Evolutionary conservation across 2,329 filamentous ascomycete species (phyloP).

Genomic region (Cytospora piceae): DNA sequence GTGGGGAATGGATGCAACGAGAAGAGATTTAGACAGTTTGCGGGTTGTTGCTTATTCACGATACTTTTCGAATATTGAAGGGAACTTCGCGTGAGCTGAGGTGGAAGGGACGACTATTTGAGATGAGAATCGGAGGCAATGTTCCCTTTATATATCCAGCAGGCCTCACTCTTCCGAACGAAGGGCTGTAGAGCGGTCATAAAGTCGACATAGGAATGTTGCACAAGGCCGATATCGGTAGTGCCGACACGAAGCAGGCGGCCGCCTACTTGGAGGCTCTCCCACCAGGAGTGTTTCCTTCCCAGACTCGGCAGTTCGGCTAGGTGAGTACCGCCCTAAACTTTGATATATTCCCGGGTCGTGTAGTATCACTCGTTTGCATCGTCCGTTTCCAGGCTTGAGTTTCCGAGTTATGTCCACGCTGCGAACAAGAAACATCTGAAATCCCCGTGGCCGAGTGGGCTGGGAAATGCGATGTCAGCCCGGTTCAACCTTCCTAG

Average conservation of each 20-base stretch:
- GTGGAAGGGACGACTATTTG: not conserved
- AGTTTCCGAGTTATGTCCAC: too few species aligned
- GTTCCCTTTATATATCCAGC: not conserved
- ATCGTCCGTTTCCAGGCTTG: too few species aligned
- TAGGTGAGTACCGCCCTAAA: too few species aligned
- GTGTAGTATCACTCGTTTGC: too few species aligned
- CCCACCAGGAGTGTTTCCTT: too few species aligned
- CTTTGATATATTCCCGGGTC: too few species aligned
- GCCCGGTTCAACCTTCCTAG: too few species aligned
- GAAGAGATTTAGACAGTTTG: not conserved
- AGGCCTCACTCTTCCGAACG: not conserved
- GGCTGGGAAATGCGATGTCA: too few species aligned
- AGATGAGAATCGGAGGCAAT: not conserved
- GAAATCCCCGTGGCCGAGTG: too few species aligned
- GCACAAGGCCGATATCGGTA: not conserved
- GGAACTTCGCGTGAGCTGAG: not conserved
- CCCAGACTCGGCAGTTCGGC: too few species aligned
- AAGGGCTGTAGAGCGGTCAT: not conserved
- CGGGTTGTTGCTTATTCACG: not conserved
- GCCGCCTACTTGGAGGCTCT: too few species aligned
- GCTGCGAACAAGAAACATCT: too few species aligned
- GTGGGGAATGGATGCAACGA: not conserved
- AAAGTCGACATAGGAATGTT: not conserved
- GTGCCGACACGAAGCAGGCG: not conserved
- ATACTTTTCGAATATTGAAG: not conserved